phyloP scores from a whole-genome alignment of 2,329 filamentous ascomycete genomes.

The Setomelanomma holmii region DNA sequence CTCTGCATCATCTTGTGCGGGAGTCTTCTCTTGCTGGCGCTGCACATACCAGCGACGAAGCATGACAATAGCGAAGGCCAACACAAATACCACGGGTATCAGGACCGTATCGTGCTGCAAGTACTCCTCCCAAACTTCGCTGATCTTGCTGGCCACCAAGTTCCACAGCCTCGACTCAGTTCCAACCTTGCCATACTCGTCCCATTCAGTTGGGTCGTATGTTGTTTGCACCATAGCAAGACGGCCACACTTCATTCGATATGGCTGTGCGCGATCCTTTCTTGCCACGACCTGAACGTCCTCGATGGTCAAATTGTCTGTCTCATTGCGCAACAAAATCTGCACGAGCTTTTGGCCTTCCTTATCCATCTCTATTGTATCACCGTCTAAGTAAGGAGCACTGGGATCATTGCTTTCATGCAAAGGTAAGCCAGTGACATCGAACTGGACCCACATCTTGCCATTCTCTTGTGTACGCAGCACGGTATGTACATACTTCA shows the following conservation, averaged over 20 bases:
- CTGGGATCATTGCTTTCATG: constrained; percentile 1
- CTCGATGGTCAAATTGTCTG: constrained; percentile 23
- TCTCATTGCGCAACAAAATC: constrained; percentile 21
- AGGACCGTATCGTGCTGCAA: constrained; percentile 14
- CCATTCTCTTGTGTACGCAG: constrained; percentile 20
- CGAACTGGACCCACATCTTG: constrained; percentile 35
- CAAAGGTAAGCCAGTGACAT: constrained; percentile 27
- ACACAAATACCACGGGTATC: constrained; percentile 21
- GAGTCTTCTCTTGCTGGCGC: constrained; percentile 13
- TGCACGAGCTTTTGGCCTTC: constrained; percentile 34
- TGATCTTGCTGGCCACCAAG: constrained; percentile 13
- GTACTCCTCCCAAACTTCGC: constrained; percentile 8
- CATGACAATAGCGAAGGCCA: constrained; percentile 19
- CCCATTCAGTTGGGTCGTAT: constrained; percentile 40
- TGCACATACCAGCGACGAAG: constrained; percentile 15
- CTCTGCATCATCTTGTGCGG: constrained; percentile 23
- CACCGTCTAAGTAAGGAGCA: not conserved
- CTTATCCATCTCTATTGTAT: constrained; percentile 15
- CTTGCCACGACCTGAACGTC: constrained; percentile 31
- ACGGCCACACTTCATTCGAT: constrained; percentile 38
- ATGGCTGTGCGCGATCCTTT: constrained; percentile 23
- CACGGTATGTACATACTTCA: constrained; percentile 36
- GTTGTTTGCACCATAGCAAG: constrained; percentile 29
- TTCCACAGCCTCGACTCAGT: constrained; percentile 26
- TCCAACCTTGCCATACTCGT: constrained; percentile 36